Base-by-base conservation (phyloP, 164 flowering plant species). In the Warburgia ugandensis region DNA sequence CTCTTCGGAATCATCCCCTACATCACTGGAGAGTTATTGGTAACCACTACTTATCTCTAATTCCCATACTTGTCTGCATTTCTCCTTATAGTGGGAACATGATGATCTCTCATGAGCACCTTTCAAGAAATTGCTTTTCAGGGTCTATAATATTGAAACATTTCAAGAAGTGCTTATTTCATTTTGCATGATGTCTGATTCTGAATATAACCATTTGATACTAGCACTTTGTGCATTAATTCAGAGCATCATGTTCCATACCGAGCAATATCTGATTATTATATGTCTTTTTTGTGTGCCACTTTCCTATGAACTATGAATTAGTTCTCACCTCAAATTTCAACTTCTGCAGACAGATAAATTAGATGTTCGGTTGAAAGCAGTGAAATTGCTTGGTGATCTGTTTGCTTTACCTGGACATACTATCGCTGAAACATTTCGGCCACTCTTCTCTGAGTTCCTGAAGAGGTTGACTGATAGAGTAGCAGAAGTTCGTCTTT, bases 401-500 rank as follows among this genome's bases (percentile, higher is more conserved):
- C 67, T 94, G 29, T 88, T 89, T 79, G 73, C 94, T 46, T 64
- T 88, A 39, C 80, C 87, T 1, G 78, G 68, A 2, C 66, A 67
- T 68, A 20, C 62, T 7, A 75, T 85, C 45, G 45, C 80, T 59
- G 90, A 82, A 62, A 66, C 69, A 38, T 94, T 86, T 66, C 80
- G 70, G 65, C 84, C 95, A 12, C 68, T 94, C 6, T 84, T 88
- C 71, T 64, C 68, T 1, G 99, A 94, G 68, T 89, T 89, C 55
- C 52, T 94, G 58, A 88, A 89, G 71, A 82, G 97, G 65, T 65
- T 86, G 73, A 77, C 97, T 52, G 99, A 92, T 73, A 84, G 85
- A 77, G 77, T 64, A 20, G 86, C 72, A 46, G 84, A 66, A 29
- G 84, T 92, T 52, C 76, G 99, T n/a, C 71, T 88, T 81, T 75